A percentile compares a stretch with the other conserved stretches of the same genome.
These are phyloP conservation scores for Aulographum hederae DNA, from an alignment of 2,329 filamentous ascomycete species.

Conservation along the genomic window DNA sequence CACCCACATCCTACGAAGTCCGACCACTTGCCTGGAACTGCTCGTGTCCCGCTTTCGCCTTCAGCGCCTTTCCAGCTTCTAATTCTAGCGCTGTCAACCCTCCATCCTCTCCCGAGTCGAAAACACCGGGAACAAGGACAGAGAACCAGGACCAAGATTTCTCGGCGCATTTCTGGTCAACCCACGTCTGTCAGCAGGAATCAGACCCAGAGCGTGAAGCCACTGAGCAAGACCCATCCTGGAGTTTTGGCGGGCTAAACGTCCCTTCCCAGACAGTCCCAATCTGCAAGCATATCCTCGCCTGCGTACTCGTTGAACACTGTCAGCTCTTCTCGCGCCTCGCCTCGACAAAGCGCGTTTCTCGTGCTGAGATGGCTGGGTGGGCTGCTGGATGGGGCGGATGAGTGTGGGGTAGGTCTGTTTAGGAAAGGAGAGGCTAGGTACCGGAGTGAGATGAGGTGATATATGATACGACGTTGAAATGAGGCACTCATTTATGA, in stretches of 20 bases:
- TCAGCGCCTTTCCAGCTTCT: conserved; percentile 41
- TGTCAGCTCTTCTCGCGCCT: conserved; percentile 39
- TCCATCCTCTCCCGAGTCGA: not conserved
- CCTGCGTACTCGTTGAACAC: conserved; percentile 55
- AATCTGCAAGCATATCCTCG: conserved; percentile 78
- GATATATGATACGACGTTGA: no score
- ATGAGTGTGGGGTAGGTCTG: no score
- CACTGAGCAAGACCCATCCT: conserved; percentile 5
- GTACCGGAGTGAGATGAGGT: no score
- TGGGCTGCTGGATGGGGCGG: conserved; percentile 34
- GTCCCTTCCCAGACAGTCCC: conserved; percentile 27
- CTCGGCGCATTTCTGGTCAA: not conserved
- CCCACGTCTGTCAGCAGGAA: not conserved
- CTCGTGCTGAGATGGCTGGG: conserved; percentile 53
- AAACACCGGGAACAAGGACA: conserved; percentile 5
- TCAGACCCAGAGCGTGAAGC: not conserved
- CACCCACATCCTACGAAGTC: conserved; percentile 44
- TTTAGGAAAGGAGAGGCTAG: no score
- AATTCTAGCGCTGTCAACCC: not conserved
- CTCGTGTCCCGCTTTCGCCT: conserved; percentile 68
- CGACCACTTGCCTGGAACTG: conserved; percentile 68
- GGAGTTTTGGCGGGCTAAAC: conserved; percentile 34
- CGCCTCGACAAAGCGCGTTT: conserved; percentile 37
- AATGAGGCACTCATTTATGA: no score
- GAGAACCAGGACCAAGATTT: not conserved